Evolutionary conservation across 2,329 filamentous ascomycete genomes (phyloP), one percentile per base, ranked within the genome.

Genomic region (Penicillium corylophilum): DNA sequence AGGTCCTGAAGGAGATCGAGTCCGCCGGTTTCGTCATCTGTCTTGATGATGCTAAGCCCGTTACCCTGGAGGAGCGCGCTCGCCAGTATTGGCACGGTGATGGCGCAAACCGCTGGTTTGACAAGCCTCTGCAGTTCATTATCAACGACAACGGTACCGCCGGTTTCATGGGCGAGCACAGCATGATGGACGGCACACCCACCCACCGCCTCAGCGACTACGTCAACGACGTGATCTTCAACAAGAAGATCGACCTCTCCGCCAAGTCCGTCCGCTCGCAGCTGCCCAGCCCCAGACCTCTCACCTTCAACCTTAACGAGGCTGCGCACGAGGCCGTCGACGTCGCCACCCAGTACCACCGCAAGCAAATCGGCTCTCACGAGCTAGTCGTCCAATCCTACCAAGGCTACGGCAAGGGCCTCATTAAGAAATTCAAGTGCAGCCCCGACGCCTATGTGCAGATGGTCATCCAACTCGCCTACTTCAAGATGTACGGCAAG

Each of bases 391-490:
- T 99, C 2, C 93, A 97, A 73, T 89, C 91, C 24, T 99, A 95
- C 79, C 92, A 97, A 75, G 93, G 87, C 64, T 99, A 99, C 73
- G 94, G 94, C 72, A 99, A 99, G 79, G 91, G 90, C 23, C 79
- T 99, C 56, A 97, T 99, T 81, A 99, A 99, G 85, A 95, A 96
- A 76, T 97, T 99, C 85, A 95, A 91, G 78, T 96, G 90, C 83
- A 95, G 89, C 23, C 94, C 94, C 26, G 95, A 99, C 66, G 94
- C 93, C 28, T 99, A 95, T 73, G 91, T 97, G 38, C 94, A 99
- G 77, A 94, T 99, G 90, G 79, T 96, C 72, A 99, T 99, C 72
- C 94, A 99, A 75, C 85, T 97, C 47, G 94, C 94, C 35, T 99
- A 99, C 81, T 87, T 87, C 82, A 97, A 97, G 78, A 96, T 99